phyloP scores from a whole-genome alignment of 345 rosid genomes.

The Ricinus communis region DNA sequence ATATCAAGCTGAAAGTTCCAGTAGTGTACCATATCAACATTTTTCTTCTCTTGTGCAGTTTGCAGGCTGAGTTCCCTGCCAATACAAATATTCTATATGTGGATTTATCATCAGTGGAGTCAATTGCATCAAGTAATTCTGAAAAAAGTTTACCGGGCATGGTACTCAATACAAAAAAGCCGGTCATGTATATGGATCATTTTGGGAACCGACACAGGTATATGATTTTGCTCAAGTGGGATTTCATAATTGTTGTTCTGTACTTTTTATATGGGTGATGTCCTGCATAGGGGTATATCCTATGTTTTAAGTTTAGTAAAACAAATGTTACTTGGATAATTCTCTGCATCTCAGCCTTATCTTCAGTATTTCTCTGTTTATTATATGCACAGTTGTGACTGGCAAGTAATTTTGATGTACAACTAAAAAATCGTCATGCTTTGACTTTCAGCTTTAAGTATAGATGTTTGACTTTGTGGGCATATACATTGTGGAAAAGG shows the following conservation, averaged over 20 bases:
- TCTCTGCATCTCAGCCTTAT: background rate
- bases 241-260: background rate
- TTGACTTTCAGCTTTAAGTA: background rate
- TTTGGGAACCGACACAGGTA: constrained; percentile 75
- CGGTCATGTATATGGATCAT: constrained; percentile 55
- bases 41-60: constrained; percentile 44
- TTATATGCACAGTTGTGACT: background rate
- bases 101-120: constrained; percentile 66
- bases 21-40: constrained; percentile 4
- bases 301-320: background rate
- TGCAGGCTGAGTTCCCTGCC: constrained; percentile 80
- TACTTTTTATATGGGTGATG: background rate
- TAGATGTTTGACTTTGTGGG: background rate
- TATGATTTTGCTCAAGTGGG: constrained; percentile 13
- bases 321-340: background rate
- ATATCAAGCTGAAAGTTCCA: too few relatives aligned
- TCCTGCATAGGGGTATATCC: background rate
- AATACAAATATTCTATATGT: constrained; percentile 90
- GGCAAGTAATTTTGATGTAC: background rate
- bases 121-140: constrained; percentile 58
- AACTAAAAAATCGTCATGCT: background rate
- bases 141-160: constrained; percentile 77
- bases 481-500: background rate
- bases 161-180: constrained; percentile 77
- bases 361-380: background rate